Evolutionary conservation across 768 basidiomycete species (phyloP).

Genomic region (Phlegmacium glaucopus): DNA sequence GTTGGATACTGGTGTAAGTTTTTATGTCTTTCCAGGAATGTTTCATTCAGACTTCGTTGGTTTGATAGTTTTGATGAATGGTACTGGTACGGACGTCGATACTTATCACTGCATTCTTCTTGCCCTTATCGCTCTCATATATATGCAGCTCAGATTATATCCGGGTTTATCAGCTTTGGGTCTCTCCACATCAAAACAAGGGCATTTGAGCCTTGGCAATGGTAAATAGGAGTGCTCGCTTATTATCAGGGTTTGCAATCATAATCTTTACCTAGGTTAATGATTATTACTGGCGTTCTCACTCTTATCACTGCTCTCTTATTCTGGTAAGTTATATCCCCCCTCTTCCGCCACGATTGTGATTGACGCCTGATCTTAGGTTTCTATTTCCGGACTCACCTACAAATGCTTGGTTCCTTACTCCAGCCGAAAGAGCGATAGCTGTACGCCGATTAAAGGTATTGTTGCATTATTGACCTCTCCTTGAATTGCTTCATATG

Average conservation of each 20-base stretch:
- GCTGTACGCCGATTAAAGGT: conserved; percentile 68
- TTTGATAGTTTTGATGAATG: conserved; percentile 63
- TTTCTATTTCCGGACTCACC: conserved; percentile 75
- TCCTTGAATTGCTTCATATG: not conserved
- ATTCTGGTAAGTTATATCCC: conserved; percentile 46
- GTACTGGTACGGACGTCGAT: conserved; percentile 44
- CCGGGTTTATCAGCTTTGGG: conserved; percentile 68
- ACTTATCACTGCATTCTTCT: not conserved
- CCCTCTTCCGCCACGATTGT: not conserved
- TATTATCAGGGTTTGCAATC: not conserved
- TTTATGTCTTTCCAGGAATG: not conserved
- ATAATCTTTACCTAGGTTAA: conserved; percentile 40
- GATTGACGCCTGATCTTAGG: conserved; percentile 26
- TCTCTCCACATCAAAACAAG: conserved; percentile 54
- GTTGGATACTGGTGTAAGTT: conserved; percentile 77
- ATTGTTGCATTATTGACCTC: not conserved
- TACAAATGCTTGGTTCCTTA: conserved; percentile 72
- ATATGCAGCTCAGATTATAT: conserved; percentile 59
- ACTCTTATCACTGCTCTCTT: conserved; percentile 49
- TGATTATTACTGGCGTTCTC: conserved; percentile 64
- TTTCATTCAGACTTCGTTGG: not conserved
- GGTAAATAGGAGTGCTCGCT: conserved; percentile 30
- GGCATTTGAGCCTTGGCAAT: conserved; percentile 70
- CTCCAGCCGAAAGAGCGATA: conserved; percentile 54
- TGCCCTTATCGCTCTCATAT: not conserved